A percentile compares a stretch with the other conserved stretches of the same genome.
These are phyloP conservation scores for Mycena chlorophos DNA, from an alignment of 768 basidiomycete species.

Conservation along the genomic window DNA sequence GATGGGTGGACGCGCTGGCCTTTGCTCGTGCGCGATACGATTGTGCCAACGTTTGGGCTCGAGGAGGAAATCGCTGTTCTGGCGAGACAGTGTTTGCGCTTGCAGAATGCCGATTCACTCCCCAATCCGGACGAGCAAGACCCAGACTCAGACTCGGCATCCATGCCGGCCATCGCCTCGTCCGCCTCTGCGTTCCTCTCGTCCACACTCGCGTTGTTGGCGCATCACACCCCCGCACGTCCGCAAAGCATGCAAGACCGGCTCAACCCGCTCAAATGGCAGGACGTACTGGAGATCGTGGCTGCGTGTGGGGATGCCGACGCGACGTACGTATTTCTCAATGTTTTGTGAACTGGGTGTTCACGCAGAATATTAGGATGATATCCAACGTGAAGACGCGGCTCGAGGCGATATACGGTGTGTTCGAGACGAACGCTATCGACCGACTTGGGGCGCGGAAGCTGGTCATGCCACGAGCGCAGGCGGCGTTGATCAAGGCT, in stretches of 20 bases:
- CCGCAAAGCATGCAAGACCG: slow-evolving; percentile 67
- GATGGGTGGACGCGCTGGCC: slow-evolving; percentile 81
- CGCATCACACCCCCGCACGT: slow-evolving; percentile 54
- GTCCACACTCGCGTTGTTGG: slow-evolving; percentile 53
- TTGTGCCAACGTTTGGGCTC: slow-evolving; percentile 67
- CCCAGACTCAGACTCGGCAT: slow-evolving; percentile 37
- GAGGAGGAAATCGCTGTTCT: slow-evolving; percentile 65
- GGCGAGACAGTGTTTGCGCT: slow-evolving; percentile 38
- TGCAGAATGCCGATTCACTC: slow-evolving; percentile 19
- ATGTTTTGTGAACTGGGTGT: background rate
- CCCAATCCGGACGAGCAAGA: slow-evolving; percentile 28
- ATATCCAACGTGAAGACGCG: background rate
- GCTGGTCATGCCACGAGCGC: background rate
- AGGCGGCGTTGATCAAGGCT: background rate
- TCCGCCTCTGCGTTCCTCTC: slow-evolving; percentile 49
- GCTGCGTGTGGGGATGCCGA: slow-evolving; percentile 43
- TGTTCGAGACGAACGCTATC: background rate
- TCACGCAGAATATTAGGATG: background rate
- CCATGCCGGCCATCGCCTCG: slow-evolving; percentile 42
- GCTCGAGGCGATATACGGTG: background rate
- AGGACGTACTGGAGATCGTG: slow-evolving; percentile 55
- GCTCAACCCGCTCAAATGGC: slow-evolving; percentile 62
- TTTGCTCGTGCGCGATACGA: slow-evolving; percentile 58
- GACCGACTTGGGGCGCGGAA: background rate
- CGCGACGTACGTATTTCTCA: slow-evolving; percentile 28